Conservation (phyloP, 2,329 filamentous ascomycete species). For the Talaromyces sp. region DNA sequence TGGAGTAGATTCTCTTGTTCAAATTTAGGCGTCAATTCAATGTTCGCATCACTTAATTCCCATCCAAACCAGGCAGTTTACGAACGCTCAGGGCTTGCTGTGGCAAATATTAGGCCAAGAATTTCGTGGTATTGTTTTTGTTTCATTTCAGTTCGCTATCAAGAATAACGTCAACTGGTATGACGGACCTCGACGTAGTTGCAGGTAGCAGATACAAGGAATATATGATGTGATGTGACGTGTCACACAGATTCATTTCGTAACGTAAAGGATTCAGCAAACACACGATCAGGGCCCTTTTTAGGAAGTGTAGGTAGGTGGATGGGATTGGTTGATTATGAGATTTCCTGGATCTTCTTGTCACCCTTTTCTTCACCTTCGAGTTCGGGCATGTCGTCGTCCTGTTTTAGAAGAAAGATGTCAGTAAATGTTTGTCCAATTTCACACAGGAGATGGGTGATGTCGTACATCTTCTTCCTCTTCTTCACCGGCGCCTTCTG, state of each 20-base stretch:
- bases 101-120: no score
- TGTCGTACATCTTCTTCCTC: conserved; percentile 33
- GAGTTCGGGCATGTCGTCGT: conserved; percentile 83
- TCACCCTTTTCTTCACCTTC: conserved; percentile 55
- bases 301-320: neutral
- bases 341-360: conserved; percentile 42
- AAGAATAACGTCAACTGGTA: conserved; percentile 23
- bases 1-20: no score
- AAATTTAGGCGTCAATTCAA: no score
- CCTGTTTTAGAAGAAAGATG: conserved; percentile 37
- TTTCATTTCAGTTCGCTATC: conserved; percentile 33
- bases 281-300: neutral
- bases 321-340: conserved; percentile 24
- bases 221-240: conserved; percentile 1
- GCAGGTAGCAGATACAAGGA: conserved; percentile 15
- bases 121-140: neutral
- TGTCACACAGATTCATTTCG: conserved; percentile 2
- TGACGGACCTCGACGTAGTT: conserved; percentile 42
- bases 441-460: no score
- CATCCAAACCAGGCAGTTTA: no score
- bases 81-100: no score
- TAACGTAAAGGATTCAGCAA: neutral
- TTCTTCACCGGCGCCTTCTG: conserved; percentile 42
- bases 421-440: neutral
- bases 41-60: no score